Evolutionary conservation across 208 protist species (phyloP).

Genomic region (Vickermania ingenoplastis): DNA sequence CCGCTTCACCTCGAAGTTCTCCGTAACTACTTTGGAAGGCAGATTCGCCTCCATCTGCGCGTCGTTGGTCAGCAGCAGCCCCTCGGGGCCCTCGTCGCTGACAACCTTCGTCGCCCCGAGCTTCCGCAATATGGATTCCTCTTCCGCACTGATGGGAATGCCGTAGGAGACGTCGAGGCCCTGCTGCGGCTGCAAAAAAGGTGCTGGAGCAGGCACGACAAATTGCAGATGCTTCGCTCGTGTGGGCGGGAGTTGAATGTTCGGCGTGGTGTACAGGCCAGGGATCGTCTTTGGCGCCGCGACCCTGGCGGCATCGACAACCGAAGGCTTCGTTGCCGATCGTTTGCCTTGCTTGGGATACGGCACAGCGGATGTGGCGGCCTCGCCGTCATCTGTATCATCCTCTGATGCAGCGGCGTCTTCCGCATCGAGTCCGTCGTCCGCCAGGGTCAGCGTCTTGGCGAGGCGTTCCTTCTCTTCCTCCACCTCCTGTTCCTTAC

Average conservation of each 20-base stretch:
- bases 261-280: slow-evolving; percentile 53
- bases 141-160: slow-evolving; percentile 66
- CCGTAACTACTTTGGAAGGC: slow-evolving; percentile 51
- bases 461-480: slow-evolving; percentile 23
- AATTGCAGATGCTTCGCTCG: slow-evolving; percentile 47
- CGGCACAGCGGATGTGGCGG: too few species aligned
- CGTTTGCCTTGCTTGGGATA: too few species aligned
- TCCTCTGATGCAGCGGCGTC: slow-evolving; percentile 23
- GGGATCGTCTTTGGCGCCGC: slow-evolving; percentile 10
- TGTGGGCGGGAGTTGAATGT: too few species aligned
- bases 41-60: slow-evolving; percentile 80
- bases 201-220: slow-evolving; percentile 23
- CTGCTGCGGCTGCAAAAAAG: slow-evolving; percentile 30
- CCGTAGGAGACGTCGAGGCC: slow-evolving; percentile 63
- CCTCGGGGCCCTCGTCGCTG: slow-evolving; percentile 47
- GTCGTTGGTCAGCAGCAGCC: slow-evolving; percentile 57
- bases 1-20: slow-evolving; percentile 15
- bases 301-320: neutral
- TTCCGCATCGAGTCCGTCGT: slow-evolving; percentile 29
- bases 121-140: slow-evolving; percentile 52
- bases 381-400: slow-evolving; percentile 17
- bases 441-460: slow-evolving; percentile 7
- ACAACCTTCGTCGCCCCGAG: slow-evolving; percentile 41
- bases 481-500: slow-evolving; percentile 50
- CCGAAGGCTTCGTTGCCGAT: too few species aligned